A percentile compares a stretch with the other conserved stretches of the same genome.
These are phyloP conservation scores for Cornus florida DNA, from an alignment of 148 eudicot species.

Conservation along the genomic window DNA sequence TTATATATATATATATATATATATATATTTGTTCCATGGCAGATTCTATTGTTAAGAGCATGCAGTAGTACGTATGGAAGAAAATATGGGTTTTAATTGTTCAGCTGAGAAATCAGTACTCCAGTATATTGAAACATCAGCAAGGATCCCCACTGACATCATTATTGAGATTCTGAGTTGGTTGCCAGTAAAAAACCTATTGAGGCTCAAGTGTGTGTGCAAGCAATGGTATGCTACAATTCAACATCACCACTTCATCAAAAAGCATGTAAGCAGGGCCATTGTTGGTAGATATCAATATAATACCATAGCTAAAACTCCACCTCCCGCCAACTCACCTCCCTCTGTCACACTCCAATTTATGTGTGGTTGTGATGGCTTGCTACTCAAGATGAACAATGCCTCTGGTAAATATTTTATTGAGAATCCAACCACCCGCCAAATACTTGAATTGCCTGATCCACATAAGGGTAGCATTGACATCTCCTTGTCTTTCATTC, in stretches of 20 bases:
- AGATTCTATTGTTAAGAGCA: too few relatives aligned
- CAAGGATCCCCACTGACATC: too few relatives aligned
- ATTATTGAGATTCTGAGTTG: conserved; percentile 17
- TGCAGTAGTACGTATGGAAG: too few relatives aligned
- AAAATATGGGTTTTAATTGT: too few relatives aligned
- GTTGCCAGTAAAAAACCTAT: conserved; percentile 6
- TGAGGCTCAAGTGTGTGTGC: conserved; percentile 11
- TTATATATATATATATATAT: too few relatives aligned
- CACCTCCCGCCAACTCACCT: background rate
- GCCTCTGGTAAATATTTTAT: background rate
- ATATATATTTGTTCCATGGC: too few relatives aligned
- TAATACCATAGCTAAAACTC: background rate
- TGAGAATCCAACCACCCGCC: conserved; percentile 13
- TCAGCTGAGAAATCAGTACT: too few relatives aligned
- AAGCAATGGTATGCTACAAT: conserved; percentile 12
- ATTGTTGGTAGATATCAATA: background rate
- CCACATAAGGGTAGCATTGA: background rate
- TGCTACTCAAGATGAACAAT: background rate
- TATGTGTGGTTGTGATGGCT: conserved; percentile 6
- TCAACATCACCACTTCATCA: background rate
- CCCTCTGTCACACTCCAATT: background rate
- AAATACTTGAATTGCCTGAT: conserved; percentile 19
- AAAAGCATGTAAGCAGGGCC: background rate
- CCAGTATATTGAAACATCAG: too few relatives aligned
- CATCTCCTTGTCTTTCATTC: background rate